Conservation (phyloP, 2,329 filamentous ascomycete genomes). For the Fusarium compactum region DNA sequence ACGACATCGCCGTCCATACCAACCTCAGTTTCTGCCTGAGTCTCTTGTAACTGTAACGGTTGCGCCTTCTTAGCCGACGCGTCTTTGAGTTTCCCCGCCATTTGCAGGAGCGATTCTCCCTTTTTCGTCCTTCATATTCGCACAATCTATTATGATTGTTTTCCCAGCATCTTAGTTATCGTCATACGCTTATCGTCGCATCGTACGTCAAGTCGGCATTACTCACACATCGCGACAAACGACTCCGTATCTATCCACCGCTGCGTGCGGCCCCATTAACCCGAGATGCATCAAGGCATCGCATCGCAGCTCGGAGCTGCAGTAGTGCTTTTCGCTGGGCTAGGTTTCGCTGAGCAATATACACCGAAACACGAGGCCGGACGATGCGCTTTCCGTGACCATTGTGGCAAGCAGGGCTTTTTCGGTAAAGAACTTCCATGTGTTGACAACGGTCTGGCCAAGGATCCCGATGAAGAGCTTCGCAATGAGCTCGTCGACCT, state of each 20-base stretch:
- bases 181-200: constrained; percentile 26
- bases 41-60: constrained; percentile 21
- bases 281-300: constrained; percentile 52
- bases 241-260: constrained; percentile 32
- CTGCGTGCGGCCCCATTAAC: constrained; percentile 37
- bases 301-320: constrained; percentile 50
- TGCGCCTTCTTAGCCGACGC: constrained; percentile 29
- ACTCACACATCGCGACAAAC: constrained; percentile 27
- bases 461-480: constrained; percentile 76
- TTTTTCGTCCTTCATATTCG: constrained; percentile 10
- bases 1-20: constrained; percentile 34
- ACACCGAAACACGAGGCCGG: constrained; percentile 83
- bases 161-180: constrained; percentile 15
- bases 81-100: constrained; percentile 29
- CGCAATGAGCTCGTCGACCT: constrained; percentile 84
- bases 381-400: constrained; percentile 88
- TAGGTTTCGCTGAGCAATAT: constrained; percentile 47
- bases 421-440: constrained; percentile 93
- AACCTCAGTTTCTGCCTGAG: constrained; percentile 22
- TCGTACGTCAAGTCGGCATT: constrained; percentile 29
- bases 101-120: neutral
- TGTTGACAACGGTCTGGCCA: constrained; percentile 87
- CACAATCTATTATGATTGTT: constrained; percentile 34
- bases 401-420: constrained; percentile 90
- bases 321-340: constrained; percentile 47